Evolutionary conservation across 2,329 filamentous ascomycete genomes (phyloP).

Genomic region (Bimuria novae-zelandiae): DNA sequence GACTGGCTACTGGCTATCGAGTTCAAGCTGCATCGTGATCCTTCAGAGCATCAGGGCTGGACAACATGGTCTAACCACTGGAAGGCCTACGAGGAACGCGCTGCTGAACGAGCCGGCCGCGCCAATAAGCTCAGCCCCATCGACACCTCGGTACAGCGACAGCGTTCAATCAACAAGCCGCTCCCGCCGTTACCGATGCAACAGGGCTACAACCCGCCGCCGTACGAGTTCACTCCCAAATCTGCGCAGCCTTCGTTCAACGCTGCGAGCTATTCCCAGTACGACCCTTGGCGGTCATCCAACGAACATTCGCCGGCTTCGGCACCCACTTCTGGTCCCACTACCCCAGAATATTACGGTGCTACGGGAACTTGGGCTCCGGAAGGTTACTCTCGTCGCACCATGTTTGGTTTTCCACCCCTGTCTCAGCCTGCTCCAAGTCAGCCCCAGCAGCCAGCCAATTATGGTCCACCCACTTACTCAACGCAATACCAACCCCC

Average conservation of each 20-base stretch:
- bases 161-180: constrained; percentile 55
- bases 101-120: constrained; percentile 46
- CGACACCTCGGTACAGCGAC: constrained; percentile 65
- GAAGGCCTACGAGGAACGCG: constrained; percentile 64
- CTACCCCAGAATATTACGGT: constrained; percentile 59
- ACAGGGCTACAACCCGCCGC: constrained; percentile 45
- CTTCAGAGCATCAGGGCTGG: constrained; percentile 75
- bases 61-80: constrained; percentile 68
- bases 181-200: constrained; percentile 45
- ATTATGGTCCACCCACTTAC: constrained; percentile 42
- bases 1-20: constrained; percentile 84
- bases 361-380: constrained; percentile 55
- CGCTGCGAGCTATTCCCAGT: constrained; percentile 41
- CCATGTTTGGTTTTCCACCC: constrained; percentile 48
- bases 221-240: constrained; percentile 43
- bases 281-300: constrained; percentile 50
- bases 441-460: constrained; percentile 46
- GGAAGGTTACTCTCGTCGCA: constrained; percentile 48
- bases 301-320: constrained; percentile 58
- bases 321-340: constrained; percentile 58
- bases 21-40: constrained; percentile 86
- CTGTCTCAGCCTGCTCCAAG: constrained; percentile 39
- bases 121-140: constrained; percentile 61
- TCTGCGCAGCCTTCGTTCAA: constrained; percentile 45
- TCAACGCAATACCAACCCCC: constrained; percentile 41